These are phyloP conservation scores for Aspergillus pseudonomiae DNA, from an alignment of 2,329 filamentous ascomycete species.

Conservation along the genomic window DNA sequence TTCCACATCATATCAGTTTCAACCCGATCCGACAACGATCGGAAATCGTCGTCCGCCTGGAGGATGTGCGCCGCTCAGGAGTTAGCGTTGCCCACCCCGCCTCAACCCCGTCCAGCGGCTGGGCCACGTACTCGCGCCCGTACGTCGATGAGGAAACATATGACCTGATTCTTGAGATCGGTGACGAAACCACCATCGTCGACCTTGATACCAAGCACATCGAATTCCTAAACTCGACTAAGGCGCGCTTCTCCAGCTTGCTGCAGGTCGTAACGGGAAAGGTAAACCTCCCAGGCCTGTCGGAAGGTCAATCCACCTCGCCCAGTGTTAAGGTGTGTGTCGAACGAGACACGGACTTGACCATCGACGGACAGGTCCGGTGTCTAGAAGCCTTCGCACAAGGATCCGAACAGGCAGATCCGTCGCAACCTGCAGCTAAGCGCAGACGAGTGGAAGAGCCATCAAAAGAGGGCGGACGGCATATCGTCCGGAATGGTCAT, in stretches of 20 bases:
- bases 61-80: constrained; percentile 88
- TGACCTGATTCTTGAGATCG: constrained; percentile 81
- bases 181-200: constrained; percentile 65
- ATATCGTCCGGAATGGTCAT: constrained; percentile 69
- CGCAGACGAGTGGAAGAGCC: constrained; percentile 20
- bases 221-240: constrained; percentile 73
- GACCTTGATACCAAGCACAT: constrained; percentile 60
- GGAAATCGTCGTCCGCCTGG: constrained; percentile 78
- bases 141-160: constrained; percentile 75
- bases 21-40: constrained; percentile 69
- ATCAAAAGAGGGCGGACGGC: constrained; percentile 42
- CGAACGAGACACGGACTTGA: constrained; percentile 52
- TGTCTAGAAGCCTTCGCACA: constrained; percentile 7
- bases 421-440: constrained; percentile 9
- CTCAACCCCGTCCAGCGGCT: constrained; percentile 45
- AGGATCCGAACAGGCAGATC: not conserved
- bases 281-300: constrained; percentile 51
- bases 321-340: constrained; percentile 43
- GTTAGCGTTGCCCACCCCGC: constrained; percentile 64
- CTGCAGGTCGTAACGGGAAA: constrained; percentile 82
- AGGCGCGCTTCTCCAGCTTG: constrained; percentile 70
- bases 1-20: constrained; percentile 74
- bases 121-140: constrained; percentile 80
- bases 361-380: constrained; percentile 41
- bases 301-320: not conserved